Conservation (phyloP, 1,139 yeast species). For the Wickerhamiella infanticola region DNA sequence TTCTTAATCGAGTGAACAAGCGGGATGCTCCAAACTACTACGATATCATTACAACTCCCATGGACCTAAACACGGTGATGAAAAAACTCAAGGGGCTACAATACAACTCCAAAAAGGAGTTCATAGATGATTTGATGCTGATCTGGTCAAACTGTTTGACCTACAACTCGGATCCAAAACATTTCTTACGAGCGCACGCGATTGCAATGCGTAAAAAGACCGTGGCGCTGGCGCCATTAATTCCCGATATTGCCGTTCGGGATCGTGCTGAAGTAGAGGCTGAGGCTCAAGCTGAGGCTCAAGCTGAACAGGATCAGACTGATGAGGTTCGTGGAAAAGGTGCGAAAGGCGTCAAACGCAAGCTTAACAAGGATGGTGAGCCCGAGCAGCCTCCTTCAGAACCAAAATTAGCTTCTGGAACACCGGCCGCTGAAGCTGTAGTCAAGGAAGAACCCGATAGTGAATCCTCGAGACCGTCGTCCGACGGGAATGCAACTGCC, state of each 20-base stretch:
- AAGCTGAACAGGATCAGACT: constrained; percentile 23
- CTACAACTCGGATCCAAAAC: constrained; percentile 90
- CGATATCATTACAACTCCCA: constrained; percentile 75
- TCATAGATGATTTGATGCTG: constrained; percentile 83
- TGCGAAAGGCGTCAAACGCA: constrained; percentile 15
- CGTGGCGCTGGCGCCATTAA: constrained; percentile 54
- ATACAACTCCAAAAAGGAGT: constrained; percentile 70
- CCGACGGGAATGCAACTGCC: not conserved
- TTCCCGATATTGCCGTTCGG: constrained; percentile 74
- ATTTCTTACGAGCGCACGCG: constrained; percentile 82
- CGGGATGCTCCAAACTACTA: constrained; percentile 97
- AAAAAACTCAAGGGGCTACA: constrained; percentile 71
- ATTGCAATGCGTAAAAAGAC: constrained; percentile 92
- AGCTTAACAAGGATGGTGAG: constrained; percentile 4
- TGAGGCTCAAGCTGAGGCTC: constrained; percentile 39
- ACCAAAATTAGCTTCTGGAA: constrained; percentile 1
- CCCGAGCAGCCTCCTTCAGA: constrained; percentile 9
- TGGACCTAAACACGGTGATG: constrained; percentile 92
- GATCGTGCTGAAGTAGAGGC: constrained; percentile 77
- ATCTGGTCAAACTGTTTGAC: constrained; percentile 92
- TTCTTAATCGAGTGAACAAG: constrained; percentile 83
- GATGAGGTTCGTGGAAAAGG: constrained; percentile 14
- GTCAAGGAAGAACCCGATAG: not conserved
- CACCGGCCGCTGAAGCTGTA: not conserved
- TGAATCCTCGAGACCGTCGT: not conserved